phyloP scores from a whole-genome alignment of 2,329 filamentous ascomycete genomes.

The Hortaea werneckii region DNA sequence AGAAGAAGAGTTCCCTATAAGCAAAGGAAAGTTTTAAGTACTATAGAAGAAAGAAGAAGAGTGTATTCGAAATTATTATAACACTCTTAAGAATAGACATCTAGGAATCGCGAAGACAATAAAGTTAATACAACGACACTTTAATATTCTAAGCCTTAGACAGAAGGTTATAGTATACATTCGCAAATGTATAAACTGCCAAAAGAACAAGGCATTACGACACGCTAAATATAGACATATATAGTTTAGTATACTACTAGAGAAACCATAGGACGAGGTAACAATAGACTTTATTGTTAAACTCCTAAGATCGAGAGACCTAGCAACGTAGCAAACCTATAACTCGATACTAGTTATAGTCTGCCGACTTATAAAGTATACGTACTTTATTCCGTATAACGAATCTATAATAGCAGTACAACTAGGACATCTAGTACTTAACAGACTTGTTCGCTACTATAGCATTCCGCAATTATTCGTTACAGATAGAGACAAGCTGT shows the following conservation, averaged over 20 bases:
- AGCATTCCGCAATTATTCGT: not conserved
- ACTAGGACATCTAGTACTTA: not conserved
- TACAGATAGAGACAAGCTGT: not conserved
- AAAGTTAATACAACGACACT: slow-evolving; percentile 3
- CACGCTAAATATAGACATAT: slow-evolving; percentile 7
- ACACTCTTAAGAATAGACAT: slow-evolving; percentile 3
- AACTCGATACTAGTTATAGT: slow-evolving; percentile 18
- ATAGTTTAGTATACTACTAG: no score
- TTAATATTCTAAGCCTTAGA: slow-evolving; percentile 3
- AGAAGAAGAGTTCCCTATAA: slow-evolving; percentile 6
- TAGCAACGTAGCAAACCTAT: no score
- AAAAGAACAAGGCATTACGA: slow-evolving; percentile 6
- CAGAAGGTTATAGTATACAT: slow-evolving; percentile 2
- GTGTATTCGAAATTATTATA: slow-evolving; percentile 8
- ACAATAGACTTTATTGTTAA: no score
- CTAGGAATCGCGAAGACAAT: slow-evolving; percentile 1
- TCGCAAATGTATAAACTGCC: slow-evolving; percentile 3
- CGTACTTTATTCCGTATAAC: not conserved
- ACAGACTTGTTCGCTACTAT: not conserved
- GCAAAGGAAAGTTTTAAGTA: slow-evolving; percentile 6
- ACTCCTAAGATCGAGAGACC: no score
- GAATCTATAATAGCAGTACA: not conserved
- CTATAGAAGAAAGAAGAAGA: slow-evolving; percentile 3
- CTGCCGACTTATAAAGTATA: slow-evolving; percentile 5
- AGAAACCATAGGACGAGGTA: no score